Percentiles rank a stretch among this genome's conserved stretches.
Evolutionary conservation across 257 asterid genomes (phyloP).

Genomic region (Ajuga chamaepitys): DNA sequence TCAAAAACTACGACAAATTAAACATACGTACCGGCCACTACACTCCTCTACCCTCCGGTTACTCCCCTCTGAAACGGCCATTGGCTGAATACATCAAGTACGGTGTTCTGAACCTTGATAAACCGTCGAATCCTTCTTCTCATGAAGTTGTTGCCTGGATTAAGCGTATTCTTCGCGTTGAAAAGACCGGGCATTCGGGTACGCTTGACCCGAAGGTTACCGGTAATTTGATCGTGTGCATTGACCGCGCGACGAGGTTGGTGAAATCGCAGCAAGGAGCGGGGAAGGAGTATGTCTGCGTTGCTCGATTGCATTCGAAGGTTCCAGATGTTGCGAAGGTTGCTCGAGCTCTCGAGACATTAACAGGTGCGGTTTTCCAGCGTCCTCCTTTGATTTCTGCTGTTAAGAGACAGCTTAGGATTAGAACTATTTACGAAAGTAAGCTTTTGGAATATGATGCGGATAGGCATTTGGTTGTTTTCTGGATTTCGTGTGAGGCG

Average conservation of each 20-base stretch:
- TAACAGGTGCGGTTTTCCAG: slow-evolving; percentile 92
- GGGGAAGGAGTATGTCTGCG: slow-evolving; percentile 87
- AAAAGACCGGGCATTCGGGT: slow-evolving; percentile 95
- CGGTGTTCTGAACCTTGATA: slow-evolving; percentile 75
- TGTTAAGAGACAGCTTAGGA: slow-evolving; percentile 87
- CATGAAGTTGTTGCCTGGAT: slow-evolving; percentile 98
- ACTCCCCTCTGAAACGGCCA: slow-evolving; percentile 82
- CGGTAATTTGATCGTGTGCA: slow-evolving; percentile 85
- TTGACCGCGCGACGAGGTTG: slow-evolving; percentile 87
- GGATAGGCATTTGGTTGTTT: slow-evolving; percentile 72
- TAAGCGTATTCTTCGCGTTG: slow-evolving; percentile 76
- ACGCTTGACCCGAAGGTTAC: slow-evolving; percentile 94
- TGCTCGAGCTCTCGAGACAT: slow-evolving; percentile 74
- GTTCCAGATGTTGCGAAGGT: slow-evolving; percentile 73
- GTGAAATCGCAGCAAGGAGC: slow-evolving; percentile 98
- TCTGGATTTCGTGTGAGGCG: slow-evolving; percentile 97
- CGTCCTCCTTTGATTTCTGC: slow-evolving; percentile 93
- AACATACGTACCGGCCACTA: slow-evolving; percentile 91
- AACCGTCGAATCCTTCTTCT: slow-evolving; percentile 88
- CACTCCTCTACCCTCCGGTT: slow-evolving; percentile 88
- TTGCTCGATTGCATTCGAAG: slow-evolving; percentile 73
- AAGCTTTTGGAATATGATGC: slow-evolving; percentile 83
- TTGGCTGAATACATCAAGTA: slow-evolving; percentile 66
- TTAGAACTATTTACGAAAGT: slow-evolving; percentile 86
- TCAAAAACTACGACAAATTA: slow-evolving; percentile 76